Base-by-base conservation (phyloP, 2,329 filamentous ascomycete genomes). In the Tolypocladium endophyticum region DNA sequence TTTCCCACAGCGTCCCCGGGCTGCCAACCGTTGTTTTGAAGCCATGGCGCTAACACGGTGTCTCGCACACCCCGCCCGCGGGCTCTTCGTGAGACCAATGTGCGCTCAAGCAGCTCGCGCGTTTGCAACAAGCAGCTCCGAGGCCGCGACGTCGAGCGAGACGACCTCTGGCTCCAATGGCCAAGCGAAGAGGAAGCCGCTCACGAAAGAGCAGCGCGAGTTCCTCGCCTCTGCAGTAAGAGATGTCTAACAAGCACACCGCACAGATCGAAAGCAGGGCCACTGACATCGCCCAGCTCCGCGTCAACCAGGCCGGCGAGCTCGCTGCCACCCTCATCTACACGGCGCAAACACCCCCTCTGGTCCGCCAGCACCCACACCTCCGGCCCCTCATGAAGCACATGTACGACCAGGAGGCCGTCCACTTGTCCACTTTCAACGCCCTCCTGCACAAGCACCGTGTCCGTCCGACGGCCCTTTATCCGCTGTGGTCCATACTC, bases 281-380 rank as follows among this genome's bases (percentile, higher is more conserved):
- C 20, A 20, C 62, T 67, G 58, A 65, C 58, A 59, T 35, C 28
- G 20, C 39, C 7, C 57, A 88, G 85, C 86, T 97, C 36, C 91
- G 94, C 63, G 94, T 99, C 60, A 97, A 99, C 74, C 94, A 99
- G 76, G 92, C 94, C 30, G 94, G 94, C 70, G 94, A 99, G 76
- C 85, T 99, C n/a, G 94, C 94, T 59, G 94, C 94, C 36, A 93
- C 90, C 33, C 84, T 96, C 59, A 99, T 99, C 73, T 99, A 97
- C 78, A 86, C 85, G 1, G 87, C 90, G 2, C 94, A 99, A 74
- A 93, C 86, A 0, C 91, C 92, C 0, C 84, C 87, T n/a, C 77
- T 97, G 58, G 80, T 91, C 60, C 83, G 84, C 64, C 84, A 87
- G 5, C 87, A 97, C 72, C 93, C 94, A 1, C 89, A 96, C 71